Evolutionary conservation across 306 rosid genomes (phyloP), one percentile per base, ranked within the genome.

Genomic region (Canavalia gladiata): DNA sequence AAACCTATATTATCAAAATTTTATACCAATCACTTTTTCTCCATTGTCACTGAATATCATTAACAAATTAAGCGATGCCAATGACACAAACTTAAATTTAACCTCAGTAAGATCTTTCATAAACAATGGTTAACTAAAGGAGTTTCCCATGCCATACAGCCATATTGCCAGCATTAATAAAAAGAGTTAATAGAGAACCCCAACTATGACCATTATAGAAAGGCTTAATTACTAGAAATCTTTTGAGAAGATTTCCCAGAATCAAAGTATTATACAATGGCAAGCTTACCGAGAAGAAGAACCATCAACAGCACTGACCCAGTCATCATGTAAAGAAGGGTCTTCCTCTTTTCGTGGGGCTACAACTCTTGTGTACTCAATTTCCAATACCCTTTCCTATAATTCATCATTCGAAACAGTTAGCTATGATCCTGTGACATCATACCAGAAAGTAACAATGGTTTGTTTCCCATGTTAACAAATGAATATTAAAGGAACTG

Each of bases 291-390:
- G 56, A 43, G 99, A 81, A 89, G 82, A 81, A 83, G 97, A 90
- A 82, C 97, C 99, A 83, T 93, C 97, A 82, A 93, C 89, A 55
- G 98, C 96, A 85, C 97, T 89, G 84, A 95, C 99, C 98, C 99
- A 95, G 45, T 95, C 99, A 88, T 93, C 91, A 37, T 95, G 99
- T 34, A 89, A 76, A 72, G 90, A 89, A 74, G 98, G 98, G 67
- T 88, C 94, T 82, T 91, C 98, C 82, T 93, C 93, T 84, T 83
- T 91, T 18, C 97, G 88, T 4, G 99, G 99, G 54, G 88, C 94
- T 31, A 93, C 92, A 13, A 87, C 93, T 86, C 88, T 85, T 43
- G 87, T 77, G 79, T 91, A 95, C 82, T 93, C 97, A 9, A 93
- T 89, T 82, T 95, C 99, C 92, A 95, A 83, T 77, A 79, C 75